Evolutionary conservation across 495 filamentous ascomycete genomes (phyloP), one percentile per base, ranked within the genome.

Genomic region (Penicillium taxi): DNA sequence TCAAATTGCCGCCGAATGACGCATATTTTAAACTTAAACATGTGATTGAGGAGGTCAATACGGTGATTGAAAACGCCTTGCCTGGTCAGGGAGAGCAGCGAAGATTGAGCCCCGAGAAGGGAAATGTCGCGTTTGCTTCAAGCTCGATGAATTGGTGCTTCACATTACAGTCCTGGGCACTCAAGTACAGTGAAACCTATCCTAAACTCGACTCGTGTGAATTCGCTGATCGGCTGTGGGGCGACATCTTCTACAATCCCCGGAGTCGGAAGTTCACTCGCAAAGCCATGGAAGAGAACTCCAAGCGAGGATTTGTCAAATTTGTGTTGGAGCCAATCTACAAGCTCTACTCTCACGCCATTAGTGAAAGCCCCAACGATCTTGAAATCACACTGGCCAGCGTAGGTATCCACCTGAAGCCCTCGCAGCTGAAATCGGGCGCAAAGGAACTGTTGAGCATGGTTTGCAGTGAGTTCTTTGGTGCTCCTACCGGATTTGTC

Each of bases 1-100:
- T 98, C 35, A 93, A 94, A 58, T 73, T 98, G 11, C 93, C 93
- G 1, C 93, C 93, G 4, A 84, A 79, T 43, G 91, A 98, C 55
- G 91, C 91, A 16, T 98, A 96, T 58, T 96, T 95, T 74, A 98
- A 98, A 64, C 60, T 98, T 33, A 96, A 96, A 53, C 90, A 96
- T 61, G 89, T 94, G 15, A 81, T 98, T 48, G 91, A 98, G 61
- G 86, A 96, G 59, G 86, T 96, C 51, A 98, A 98, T 59, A 96
- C 85, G 0, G 69, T 88, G 49, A 96, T 98, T 53, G 89, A 95
- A 45, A 85, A 79, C 51, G 78, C 82, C 6, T 66, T 89, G 8
- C 91, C 91, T 3, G 88, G 88, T 2, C 79, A 78, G 48, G 89
- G 89, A 9, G 86, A 84, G 53, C 72, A 69, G 41, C 72, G 75